Percentiles rank a stretch among this genome's conserved stretches.
Evolutionary conservation across 2,329 filamentous ascomycete species (phyloP).

Genomic region (Ophiocordyceps camponoti-leonardi): DNA sequence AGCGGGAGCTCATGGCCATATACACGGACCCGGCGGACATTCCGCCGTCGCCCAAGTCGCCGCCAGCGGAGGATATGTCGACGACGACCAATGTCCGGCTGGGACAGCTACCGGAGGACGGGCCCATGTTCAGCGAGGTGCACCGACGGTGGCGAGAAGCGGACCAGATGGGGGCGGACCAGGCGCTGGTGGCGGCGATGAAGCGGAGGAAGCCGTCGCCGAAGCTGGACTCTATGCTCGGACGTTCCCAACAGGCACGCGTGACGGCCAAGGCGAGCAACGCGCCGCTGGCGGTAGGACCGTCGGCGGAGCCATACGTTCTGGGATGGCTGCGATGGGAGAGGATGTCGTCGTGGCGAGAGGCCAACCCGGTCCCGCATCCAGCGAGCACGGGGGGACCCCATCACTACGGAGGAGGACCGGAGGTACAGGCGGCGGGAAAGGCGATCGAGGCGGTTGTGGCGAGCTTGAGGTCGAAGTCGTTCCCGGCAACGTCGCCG

Average conservation of each 20-base stretch:
- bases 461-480: slow-evolving; percentile 23
- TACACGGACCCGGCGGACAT: slow-evolving; percentile 38
- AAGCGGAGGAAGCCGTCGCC: slow-evolving; percentile 20
- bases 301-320: slow-evolving; percentile 22
- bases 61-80: slow-evolving; percentile 16
- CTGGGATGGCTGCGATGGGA: slow-evolving; percentile 26
- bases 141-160: slow-evolving; percentile 30
- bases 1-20: slow-evolving; percentile 41
- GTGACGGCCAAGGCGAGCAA: slow-evolving; percentile 4
- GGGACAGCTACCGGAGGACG: slow-evolving; percentile 19
- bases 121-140: slow-evolving; percentile 27
- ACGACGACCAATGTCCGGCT: slow-evolving; percentile 10
- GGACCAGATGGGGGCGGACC: slow-evolving; percentile 23
- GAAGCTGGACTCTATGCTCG: slow-evolving; percentile 23
- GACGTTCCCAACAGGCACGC: slow-evolving; percentile 12
- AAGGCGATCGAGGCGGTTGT: slow-evolving; percentile 24
- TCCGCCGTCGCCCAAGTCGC: slow-evolving; percentile 38
- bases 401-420: slow-evolving; percentile 22
- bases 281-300: slow-evolving; percentile 13
- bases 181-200: slow-evolving; percentile 24
- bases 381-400: slow-evolving; percentile 3
- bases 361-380: slow-evolving; percentile 18
- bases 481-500: slow-evolving; percentile 31
- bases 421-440: slow-evolving; percentile 23
- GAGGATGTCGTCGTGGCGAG: slow-evolving; percentile 22